A percentile compares a stretch with the other conserved stretches of the same genome.
phyloP scores from a whole-genome alignment of 1,284 basidiomycete genomes.

The Ceratobasidium sp. region DNA sequence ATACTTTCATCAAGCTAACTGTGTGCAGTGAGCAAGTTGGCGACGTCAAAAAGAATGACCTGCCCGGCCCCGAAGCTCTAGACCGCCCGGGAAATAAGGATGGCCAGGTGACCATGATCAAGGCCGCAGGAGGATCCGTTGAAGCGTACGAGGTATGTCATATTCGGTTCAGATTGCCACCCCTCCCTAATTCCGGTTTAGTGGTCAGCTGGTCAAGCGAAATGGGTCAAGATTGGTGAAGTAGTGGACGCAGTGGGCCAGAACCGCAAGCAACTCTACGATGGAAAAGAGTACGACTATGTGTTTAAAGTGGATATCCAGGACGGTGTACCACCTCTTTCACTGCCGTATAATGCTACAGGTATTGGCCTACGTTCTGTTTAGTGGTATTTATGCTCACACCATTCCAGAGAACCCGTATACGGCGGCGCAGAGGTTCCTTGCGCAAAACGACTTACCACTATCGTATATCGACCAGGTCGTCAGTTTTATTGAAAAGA shows the following conservation, averaged over 20 bases:
- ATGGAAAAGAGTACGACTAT: slow-evolving; percentile 97
- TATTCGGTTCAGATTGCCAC: neutral
- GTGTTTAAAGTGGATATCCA: slow-evolving; percentile 98
- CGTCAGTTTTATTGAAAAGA: slow-evolving; percentile 93
- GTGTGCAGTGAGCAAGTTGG: slow-evolving; percentile 76
- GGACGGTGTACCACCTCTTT: slow-evolving; percentile 91
- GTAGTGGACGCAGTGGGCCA: slow-evolving; percentile 94
- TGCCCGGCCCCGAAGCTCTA: slow-evolving; percentile 86
- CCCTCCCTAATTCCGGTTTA: slow-evolving; percentile 45
- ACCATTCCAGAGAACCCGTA: slow-evolving; percentile 83
- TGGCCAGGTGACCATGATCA: slow-evolving; percentile 92
- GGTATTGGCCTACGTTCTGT: slow-evolving; percentile 58
- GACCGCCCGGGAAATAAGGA: slow-evolving; percentile 80
- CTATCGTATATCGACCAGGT: slow-evolving; percentile 88
- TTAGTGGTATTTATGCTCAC: neutral
- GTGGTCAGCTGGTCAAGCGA: slow-evolving; percentile 72
- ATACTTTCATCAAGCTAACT: neutral
- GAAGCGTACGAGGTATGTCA: slow-evolving; percentile 83
- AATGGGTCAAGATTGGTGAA: slow-evolving; percentile 94
- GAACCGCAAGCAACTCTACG: slow-evolving; percentile 83
- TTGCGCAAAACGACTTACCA: slow-evolving; percentile 85
- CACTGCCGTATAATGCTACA: slow-evolving; percentile 90
- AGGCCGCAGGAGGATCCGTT: slow-evolving; percentile 70
- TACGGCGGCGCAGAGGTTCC: slow-evolving; percentile 87
- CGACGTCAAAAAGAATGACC: slow-evolving; percentile 87